Evolutionary conservation across 192 early-diverging fungal species (phyloP).

Genomic region (Backusella tarrabulga): DNA sequence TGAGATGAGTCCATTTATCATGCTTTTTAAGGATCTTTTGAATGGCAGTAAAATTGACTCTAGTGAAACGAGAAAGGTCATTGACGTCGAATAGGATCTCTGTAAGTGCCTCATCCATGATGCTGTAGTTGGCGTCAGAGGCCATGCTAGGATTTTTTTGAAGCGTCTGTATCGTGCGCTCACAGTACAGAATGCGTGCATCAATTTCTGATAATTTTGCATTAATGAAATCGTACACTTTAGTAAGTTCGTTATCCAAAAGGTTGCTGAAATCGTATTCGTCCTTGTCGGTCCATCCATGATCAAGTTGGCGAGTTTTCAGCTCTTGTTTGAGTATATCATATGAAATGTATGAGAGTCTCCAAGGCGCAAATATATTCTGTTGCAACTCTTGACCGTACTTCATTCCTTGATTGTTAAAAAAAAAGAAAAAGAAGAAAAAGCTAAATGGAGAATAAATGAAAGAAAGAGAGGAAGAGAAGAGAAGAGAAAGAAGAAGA

Average conservation of each 20-base stretch:
- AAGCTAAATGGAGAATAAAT: neutral
- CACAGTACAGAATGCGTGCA: constrained; percentile 70
- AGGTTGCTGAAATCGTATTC: constrained; percentile 78
- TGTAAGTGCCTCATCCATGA: constrained; percentile 61
- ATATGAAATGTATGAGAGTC: constrained; percentile 82
- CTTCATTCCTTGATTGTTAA: constrained; percentile 61
- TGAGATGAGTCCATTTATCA: constrained; percentile 84
- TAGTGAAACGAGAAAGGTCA: constrained; percentile 74
- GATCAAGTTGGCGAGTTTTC: constrained; percentile 61
- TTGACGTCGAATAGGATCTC: constrained; percentile 74
- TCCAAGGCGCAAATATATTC: constrained; percentile 74
- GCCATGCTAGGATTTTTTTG: constrained; percentile 50
- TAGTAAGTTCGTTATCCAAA: constrained; percentile 87
- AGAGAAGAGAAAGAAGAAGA: constrained; percentile 2
- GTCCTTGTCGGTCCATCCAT: constrained; percentile 62
- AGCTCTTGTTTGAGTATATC: constrained; percentile 82
- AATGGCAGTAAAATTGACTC: constrained; percentile 81
- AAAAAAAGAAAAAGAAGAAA: neutral
- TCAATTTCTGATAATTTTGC: constrained; percentile 77
- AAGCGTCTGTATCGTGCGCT: constrained; percentile 52
- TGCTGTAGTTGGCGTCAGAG: constrained; percentile 45
- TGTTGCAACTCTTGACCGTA: constrained; percentile 80
- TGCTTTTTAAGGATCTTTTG: constrained; percentile 98
- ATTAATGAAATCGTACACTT: constrained; percentile 74
- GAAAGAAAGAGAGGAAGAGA: neutral